Base-by-base conservation (phyloP, 306 rosid genomes). In the Acacia crassicarpa region DNA sequence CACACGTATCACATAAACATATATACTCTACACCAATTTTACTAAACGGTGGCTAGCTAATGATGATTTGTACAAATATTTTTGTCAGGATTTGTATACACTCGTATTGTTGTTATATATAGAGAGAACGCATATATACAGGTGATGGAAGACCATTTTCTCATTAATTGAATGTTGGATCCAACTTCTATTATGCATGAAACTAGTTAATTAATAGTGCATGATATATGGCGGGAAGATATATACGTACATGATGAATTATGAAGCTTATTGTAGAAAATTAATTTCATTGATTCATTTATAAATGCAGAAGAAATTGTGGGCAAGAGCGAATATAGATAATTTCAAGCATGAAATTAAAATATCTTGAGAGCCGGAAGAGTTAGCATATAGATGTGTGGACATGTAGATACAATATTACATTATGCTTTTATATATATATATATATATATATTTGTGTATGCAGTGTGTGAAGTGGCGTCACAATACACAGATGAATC, bases 341-440 rank as follows among this genome's bases (percentile, higher is more conserved):
- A 74, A 74, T 74, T 74, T 53, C 32, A 74, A 51, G 46, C 78
- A 49, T 51, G 65, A 51, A 20, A 19, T 46, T 12, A 12, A 53
- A 32, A 32, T 32, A 74, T 74, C 77, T 49, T 0, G 46, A 48
- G 62, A 30, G 62, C 56, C 4, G 45, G 46, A 19, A 0, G 33
- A 25, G 8, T 69, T 58, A 22, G 14, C 65, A 7, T n/a, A 56
- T 17, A 17, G 2, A 14, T 44, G n/a, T 44, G 38, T 44, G 35
- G 56, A 49, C 75, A 70, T 69, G 20, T 22, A 5, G 6, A 38
- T 6, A 38, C 33, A 5, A 23, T 8, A 70, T 22, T 22, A 70
- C 25, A 67, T 35, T 38, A 67, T 67, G 23, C 72, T 33, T 19
- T 0, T 30, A 5, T 20, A 44, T 9, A 9, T 9, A 14, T 32